These are phyloP conservation scores for Phaffomyces thermotolerans DNA, from an alignment of 805 yeast genomes.

Conservation along the genomic window DNA sequence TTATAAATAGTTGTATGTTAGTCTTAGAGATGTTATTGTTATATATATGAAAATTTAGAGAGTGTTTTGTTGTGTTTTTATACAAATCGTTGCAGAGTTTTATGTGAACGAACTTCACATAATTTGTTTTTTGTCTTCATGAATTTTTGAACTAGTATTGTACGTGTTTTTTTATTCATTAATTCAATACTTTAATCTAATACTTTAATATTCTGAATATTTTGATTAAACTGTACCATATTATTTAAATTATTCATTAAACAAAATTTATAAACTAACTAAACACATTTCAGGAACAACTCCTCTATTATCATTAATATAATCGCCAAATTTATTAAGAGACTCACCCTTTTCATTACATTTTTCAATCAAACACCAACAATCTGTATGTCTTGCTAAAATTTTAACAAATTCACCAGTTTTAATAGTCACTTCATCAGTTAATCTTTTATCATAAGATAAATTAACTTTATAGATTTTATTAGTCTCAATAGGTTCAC, in stretches of 20 bases:
- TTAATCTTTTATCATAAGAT: constrained; percentile 25
- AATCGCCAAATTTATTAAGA: constrained; percentile 9
- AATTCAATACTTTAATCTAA: no score
- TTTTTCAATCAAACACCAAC: constrained; percentile 38
- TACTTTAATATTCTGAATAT: no score
- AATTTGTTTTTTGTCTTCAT: no score
- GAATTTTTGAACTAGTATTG: no score
- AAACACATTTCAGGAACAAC: constrained; percentile 35
- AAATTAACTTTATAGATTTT: constrained; percentile 17
- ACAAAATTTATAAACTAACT: background rate
- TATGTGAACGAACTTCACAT: no score
- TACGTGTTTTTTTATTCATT: no score
- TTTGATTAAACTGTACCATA: no score
- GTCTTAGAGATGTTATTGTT: no score
- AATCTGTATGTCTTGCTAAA: constrained; percentile 35
- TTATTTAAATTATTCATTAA: background rate
- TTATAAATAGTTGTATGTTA: no score
- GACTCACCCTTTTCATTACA: constrained; percentile 21
- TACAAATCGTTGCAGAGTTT: no score
- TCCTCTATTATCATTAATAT: constrained; percentile 32
- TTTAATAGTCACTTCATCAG: constrained; percentile 29
- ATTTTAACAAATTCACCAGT: constrained; percentile 28
- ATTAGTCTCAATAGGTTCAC: constrained; percentile 3
- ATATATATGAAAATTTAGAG: no score
- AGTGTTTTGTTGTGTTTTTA: no score